Percentiles rank a stretch among this genome's conserved stretches.
Evolutionary conservation across 2,329 filamentous ascomycete species (phyloP).

Genomic region (Rosellinia necatrix): DNA sequence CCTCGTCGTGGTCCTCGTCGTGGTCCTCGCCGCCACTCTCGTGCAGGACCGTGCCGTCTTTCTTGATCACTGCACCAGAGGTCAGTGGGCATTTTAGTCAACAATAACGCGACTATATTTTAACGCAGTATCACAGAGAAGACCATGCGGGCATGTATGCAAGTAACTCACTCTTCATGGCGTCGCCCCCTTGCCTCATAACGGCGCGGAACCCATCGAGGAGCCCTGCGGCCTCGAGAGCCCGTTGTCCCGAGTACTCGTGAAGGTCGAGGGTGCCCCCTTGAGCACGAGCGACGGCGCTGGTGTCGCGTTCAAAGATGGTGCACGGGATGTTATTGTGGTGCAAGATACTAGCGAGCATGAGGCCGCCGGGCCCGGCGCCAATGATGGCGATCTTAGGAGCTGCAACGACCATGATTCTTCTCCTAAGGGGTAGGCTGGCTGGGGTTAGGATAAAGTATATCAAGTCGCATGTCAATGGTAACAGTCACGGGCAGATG

Average conservation of each 20-base stretch:
- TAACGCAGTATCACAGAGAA: too few relatives aligned
- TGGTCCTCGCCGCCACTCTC: slow-evolving; percentile 31
- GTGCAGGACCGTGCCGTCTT: slow-evolving; percentile 35
- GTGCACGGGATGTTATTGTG: slow-evolving; percentile 33
- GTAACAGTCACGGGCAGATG: not conserved
- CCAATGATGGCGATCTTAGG: slow-evolving; percentile 40
- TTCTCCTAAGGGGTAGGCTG: not conserved
- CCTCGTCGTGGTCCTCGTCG: slow-evolving; percentile 1
- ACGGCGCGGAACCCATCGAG: slow-evolving; percentile 33
- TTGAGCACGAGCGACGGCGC: slow-evolving; percentile 45
- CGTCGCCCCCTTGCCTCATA: slow-evolving; percentile 33
- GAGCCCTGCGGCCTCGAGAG: slow-evolving; percentile 39
- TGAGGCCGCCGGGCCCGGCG: slow-evolving; percentile 40
- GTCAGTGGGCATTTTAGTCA: too few relatives aligned
- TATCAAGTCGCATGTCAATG: not conserved
- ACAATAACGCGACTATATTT: not conserved
- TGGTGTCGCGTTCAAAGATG: slow-evolving; percentile 41
- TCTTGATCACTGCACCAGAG: slow-evolving; percentile 30
- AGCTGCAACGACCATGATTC: slow-evolving; percentile 7
- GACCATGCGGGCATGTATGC: too few relatives aligned
- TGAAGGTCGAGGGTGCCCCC: slow-evolving; percentile 58
- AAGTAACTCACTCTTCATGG: slow-evolving; percentile 21
- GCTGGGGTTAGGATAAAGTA: not conserved
- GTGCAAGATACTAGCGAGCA: slow-evolving; percentile 39
- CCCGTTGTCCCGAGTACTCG: slow-evolving; percentile 37